These are phyloP conservation scores for Colletotrichum tamarilloi DNA, from an alignment of 2,329 filamentous ascomycete genomes.

Conservation along the genomic window DNA sequence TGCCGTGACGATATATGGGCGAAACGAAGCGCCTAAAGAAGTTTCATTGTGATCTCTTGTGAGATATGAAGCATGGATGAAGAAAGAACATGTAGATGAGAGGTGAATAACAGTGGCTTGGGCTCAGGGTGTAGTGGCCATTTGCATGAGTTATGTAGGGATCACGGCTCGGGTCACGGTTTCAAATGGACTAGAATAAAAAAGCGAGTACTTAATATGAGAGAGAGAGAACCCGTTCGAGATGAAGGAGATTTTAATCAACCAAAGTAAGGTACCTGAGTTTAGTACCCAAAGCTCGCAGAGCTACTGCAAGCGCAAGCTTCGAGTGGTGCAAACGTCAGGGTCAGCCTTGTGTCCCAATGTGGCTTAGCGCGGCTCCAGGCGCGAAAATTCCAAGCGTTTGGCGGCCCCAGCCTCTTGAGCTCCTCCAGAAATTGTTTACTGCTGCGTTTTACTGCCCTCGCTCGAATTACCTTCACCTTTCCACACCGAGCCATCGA, in stretches of 20 bases:
- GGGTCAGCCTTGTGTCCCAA: conserved; percentile 47
- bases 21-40: not conserved
- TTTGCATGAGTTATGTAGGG: not conserved
- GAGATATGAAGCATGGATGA: not conserved
- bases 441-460: conserved; percentile 37
- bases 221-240: not conserved
- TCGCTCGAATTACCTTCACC: conserved; percentile 28
- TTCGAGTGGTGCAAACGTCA: conserved; percentile 9
- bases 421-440: conserved; percentile 45
- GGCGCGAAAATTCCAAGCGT: conserved; percentile 52
- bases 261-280: not conserved
- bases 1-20: not conserved
- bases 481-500: conserved; percentile 22
- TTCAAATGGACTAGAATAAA: not conserved
- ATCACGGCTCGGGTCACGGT: not conserved
- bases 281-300: no score
- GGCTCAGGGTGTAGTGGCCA: not conserved
- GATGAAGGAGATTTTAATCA: not conserved
- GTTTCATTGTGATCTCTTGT: not conserved
- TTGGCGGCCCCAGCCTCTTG: conserved; percentile 44
- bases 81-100: not conserved
- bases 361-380: conserved; percentile 46
- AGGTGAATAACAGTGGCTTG: not conserved
- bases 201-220: not conserved
- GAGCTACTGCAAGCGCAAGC: not conserved